Evolutionary conservation across 129 eudicot species (phyloP), one percentile per base, ranked within the genome.

Genomic region (Erigeron canadensis): DNA sequence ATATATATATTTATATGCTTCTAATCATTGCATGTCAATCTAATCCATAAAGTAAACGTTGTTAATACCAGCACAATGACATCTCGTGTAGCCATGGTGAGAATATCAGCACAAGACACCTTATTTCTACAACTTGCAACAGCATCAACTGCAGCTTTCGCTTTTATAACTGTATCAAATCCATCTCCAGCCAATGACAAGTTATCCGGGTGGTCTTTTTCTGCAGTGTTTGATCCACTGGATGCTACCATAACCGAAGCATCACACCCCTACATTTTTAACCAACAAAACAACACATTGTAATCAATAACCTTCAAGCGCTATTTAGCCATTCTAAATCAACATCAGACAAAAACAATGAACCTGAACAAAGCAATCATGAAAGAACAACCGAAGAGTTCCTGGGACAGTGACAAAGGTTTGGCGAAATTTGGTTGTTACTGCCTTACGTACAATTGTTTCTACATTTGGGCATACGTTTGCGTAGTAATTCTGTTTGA

Each of bases 81-180:
- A 60, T 93, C 98, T 4, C 98, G 86, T 50, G 98, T 86, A 46
- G 98, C 98, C 84, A 93, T 77, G 71, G 95, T 80, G 50, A 93
- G 94, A 82, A 91, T 88, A 73, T 91, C 97, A 3, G 97, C 97
- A 75, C 97, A 91, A 0, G 97, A 91, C 53, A 91, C 96, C 76
- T 85, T 88, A 67, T 86, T 86, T 23, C 8, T 84, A 81, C 97
- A 91, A 51, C 78, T 68, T 0, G 95, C 67, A 43, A 69, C 74
- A 4, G 86, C 87, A 65, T 88, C 97, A 43, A 91, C 87, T 1
- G 92, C 97, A 0, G 88, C 91, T 80, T 88, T 88, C 7, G 96
- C 97, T 56, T 88, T 91, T 39, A 86, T 81, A 15, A 88, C 90
- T 0, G 93, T 84, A 61, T 88, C 96, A 12, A 91, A 90, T 37